Percentiles rank a stretch among this genome's conserved stretches.
phyloP scores from a whole-genome alignment of 352 stramenopile species.

The Pythium dissimile region DNA sequence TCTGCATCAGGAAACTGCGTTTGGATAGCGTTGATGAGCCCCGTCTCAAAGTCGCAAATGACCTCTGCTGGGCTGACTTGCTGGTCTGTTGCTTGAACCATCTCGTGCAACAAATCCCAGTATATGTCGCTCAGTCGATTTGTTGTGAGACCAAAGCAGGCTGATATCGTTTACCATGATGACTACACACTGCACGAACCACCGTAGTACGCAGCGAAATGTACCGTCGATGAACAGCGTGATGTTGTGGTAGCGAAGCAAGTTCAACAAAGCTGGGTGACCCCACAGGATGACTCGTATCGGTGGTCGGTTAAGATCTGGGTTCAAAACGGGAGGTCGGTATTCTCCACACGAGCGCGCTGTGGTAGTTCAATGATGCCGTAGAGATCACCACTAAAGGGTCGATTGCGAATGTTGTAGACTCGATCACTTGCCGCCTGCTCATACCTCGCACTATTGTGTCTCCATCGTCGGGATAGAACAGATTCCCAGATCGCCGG shows the following conservation, averaged over 20 bases:
- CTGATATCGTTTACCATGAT: not conserved
- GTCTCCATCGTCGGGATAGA: not conserved
- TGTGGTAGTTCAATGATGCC: constrained; percentile 2
- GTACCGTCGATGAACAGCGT: not conserved
- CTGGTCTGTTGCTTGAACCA: not conserved
- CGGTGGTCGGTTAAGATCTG: too few species aligned
- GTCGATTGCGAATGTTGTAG: not conserved
- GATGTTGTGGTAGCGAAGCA: not conserved
- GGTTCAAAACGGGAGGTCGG: too few species aligned
- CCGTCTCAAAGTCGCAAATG: not conserved
- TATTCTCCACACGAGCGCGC: not conserved
- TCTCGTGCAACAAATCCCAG: not conserved
- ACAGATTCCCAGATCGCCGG: not conserved
- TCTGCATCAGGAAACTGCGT: not conserved
- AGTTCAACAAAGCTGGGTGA: constrained; percentile 6
- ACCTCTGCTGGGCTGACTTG: not conserved
- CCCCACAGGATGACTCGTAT: constrained; percentile 16
- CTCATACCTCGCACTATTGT: not conserved
- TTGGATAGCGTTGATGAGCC: not conserved
- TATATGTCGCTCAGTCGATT: not conserved
- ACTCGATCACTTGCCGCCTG: constrained; percentile 5
- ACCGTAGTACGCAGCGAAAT: not conserved
- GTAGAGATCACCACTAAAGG: constrained; percentile 1
- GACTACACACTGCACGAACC: not conserved
- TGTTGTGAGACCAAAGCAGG: not conserved